Conservation (phyloP, 2,329 filamentous ascomycete genomes). For the Penicillium corylophilum region DNA sequence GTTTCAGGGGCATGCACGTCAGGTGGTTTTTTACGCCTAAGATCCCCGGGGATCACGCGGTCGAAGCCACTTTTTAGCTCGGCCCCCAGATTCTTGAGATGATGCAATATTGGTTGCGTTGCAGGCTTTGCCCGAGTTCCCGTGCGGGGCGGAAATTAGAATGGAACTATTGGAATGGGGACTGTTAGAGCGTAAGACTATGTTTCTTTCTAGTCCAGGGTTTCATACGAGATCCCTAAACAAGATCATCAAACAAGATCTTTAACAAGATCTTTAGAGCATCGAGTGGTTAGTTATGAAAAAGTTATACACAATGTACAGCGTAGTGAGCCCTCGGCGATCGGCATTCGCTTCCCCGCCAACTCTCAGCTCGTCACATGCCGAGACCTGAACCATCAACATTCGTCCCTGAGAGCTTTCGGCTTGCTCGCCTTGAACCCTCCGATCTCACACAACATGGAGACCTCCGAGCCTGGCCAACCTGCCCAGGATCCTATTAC, state of each 20-base stretch:
- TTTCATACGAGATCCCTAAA: not conserved
- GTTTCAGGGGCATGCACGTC: constrained; percentile 10
- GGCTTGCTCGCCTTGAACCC: not conserved
- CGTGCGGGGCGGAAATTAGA: not conserved
- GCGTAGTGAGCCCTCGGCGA: constrained; percentile 17
- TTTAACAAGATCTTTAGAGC: no score
- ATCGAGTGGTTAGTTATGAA: not conserved
- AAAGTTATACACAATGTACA: not conserved
- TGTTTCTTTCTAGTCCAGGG: not conserved
- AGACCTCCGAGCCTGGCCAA: not conserved
- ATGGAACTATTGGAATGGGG: not conserved
- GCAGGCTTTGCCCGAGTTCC: not conserved
- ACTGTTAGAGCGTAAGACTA: not conserved
- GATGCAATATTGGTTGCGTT: constrained; percentile 3
- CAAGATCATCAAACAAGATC: no score
- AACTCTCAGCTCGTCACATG: constrained; percentile 27
- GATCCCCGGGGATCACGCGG: not conserved
- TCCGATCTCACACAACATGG: not conserved
- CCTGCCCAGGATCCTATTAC: not conserved
- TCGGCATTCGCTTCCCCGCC: constrained; percentile 30
- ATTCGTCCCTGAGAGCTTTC: not conserved
- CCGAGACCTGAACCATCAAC: constrained; percentile 3
- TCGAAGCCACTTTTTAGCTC: not conserved
- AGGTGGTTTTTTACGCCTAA: not conserved
- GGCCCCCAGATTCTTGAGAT: not conserved